Percentiles rank a stretch among this genome's conserved stretches.
phyloP scores from a whole-genome alignment of 2,329 filamentous ascomycete genomes.

The Colletotrichum sp. region DNA sequence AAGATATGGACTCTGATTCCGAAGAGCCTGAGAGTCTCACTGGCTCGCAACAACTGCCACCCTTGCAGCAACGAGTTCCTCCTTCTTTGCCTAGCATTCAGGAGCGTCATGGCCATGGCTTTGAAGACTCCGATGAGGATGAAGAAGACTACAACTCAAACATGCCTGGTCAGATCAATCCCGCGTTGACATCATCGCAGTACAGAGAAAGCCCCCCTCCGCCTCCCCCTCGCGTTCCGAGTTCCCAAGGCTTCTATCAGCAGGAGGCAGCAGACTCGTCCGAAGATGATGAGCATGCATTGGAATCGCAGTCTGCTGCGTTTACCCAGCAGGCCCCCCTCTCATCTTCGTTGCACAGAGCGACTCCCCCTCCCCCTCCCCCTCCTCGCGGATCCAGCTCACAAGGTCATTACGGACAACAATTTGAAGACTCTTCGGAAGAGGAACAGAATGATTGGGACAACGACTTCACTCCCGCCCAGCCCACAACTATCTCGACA shows the following conservation, averaged over 20 bases:
- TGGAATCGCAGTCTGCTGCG: not conserved
- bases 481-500: not conserved
- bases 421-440: not conserved
- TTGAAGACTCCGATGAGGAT: not conserved
- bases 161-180: not conserved
- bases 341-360: not conserved
- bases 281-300: not conserved
- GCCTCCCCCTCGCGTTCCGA: not conserved
- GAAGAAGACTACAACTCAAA: not conserved
- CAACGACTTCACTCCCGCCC: not conserved
- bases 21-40: constrained; percentile 10
- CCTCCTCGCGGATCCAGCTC: not conserved
- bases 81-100: constrained; percentile 6
- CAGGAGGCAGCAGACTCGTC: not conserved
- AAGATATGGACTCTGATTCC: constrained; percentile 17
- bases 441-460: not conserved
- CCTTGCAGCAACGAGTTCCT: not conserved
- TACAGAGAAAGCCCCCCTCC: not conserved
- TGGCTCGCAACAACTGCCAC: constrained; percentile 3
- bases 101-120: not conserved
- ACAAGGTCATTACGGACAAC: not conserved
- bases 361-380: not conserved
- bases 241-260: not conserved
- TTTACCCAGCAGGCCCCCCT: not conserved
- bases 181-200: not conserved